A percentile compares a stretch with the other conserved stretches of the same genome.
phyloP scores from a whole-genome alignment of 139 green algal genomes.

The Astrephomene gubernaculifera region DNA sequence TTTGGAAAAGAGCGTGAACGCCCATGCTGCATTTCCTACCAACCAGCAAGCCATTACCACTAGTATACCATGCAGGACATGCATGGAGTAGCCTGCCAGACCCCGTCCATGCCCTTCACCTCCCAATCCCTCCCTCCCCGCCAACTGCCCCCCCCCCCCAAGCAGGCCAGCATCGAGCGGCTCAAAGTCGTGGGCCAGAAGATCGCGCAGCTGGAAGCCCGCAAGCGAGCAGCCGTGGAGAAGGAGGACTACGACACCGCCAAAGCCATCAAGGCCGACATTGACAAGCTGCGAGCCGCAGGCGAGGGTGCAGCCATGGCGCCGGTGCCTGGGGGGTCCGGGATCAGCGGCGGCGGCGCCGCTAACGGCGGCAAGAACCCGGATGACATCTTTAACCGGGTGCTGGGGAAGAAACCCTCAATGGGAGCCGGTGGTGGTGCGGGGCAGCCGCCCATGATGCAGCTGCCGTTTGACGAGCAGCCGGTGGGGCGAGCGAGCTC shows the following conservation, averaged over 20 bases:
- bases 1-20: too few species aligned
- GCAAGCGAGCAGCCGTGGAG: conserved; percentile 83
- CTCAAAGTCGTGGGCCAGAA: conserved; percentile 76
- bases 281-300: conserved; percentile 78
- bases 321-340: too few species aligned
- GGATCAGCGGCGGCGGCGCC: conserved; percentile 11
- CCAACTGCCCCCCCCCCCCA: too few species aligned
- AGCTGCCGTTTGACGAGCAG: conserved; percentile 49
- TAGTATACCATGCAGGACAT: too few species aligned
- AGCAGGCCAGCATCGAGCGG: conserved; percentile 66
- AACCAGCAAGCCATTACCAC: too few species aligned
- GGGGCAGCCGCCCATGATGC: background rate
- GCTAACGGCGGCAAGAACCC: conserved; percentile 48
- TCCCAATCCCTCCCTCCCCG: too few species aligned
- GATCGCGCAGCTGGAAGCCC: conserved; percentile 81
- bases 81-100: too few species aligned
- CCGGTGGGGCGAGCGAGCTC: conserved; percentile 20
- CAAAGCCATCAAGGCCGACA: conserved; percentile 89
- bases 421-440: background rate
- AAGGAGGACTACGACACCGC: conserved; percentile 95
- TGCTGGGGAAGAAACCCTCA: conserved; percentile 49
- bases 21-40: too few species aligned
- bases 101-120: too few species aligned
- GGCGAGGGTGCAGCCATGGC: conserved; percentile 51
- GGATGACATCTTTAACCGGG: conserved; percentile 72